Base-by-base conservation (phyloP, 768 basidiomycete species). In the Mycena belliarum region DNA sequence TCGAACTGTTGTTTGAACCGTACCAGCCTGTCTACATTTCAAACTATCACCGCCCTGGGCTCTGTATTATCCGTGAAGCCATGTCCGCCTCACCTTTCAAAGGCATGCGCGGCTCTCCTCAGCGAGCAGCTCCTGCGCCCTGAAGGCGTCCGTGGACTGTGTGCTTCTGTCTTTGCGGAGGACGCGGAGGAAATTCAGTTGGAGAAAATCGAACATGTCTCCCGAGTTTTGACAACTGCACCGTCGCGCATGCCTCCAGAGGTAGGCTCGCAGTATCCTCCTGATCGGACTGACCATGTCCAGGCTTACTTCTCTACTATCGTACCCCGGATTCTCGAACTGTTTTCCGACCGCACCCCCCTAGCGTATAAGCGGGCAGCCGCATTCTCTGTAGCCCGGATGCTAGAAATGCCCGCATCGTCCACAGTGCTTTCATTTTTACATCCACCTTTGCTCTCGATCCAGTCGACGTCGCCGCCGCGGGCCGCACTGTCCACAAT, bases 151-250 rank as follows among this genome's bases (percentile, higher is more conserved):
- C 77, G 75, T 26, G 89, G 89, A 0, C 77, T 94, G 20, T 86
- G 83, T 61, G 76, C 79, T 11, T 87, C 88, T 11, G 74, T 92
- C 1, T 86, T 93, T 51, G 84, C 86, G 2, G 87, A 86, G 41
- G 81, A 81, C 33, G 75, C 70, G 9, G 83, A 82, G 5, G 82
- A 85, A 51, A 76, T 81, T 2, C 78, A 79, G 2, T 65, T 91
- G 5, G 83, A 88, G 58, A 91, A 89, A 67, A 76, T 94, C 26
- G 88, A 93, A 57, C 86, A 87, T 53, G 76, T 93, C 29, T 79
- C 89, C 20, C 76, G 75, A 7, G 78, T 91, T 20, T 68, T 97
- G 47, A 77, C 75, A 41, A 73, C 84, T n/a, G 76, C 87, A 14
- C 93, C 93, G 0, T 70, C 79, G 0, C 76, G 73, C 14, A 80